These are phyloP conservation scores for Chondrostereum purpureum DNA, from an alignment of 1,284 basidiomycete genomes.

Conservation along the genomic window DNA sequence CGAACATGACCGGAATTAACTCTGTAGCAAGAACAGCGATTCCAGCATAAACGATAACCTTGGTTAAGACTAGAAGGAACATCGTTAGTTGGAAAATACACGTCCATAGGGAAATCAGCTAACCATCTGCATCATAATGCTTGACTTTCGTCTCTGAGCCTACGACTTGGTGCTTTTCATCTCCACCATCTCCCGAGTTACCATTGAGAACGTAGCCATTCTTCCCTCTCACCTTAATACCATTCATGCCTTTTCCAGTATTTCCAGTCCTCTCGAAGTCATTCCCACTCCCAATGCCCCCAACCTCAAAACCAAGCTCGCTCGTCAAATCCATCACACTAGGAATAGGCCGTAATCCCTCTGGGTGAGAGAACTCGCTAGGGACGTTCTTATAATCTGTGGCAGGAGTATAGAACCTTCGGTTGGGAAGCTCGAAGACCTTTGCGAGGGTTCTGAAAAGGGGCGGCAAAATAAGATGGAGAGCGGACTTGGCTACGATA, in stretches of 20 bases:
- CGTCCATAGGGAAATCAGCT: conserved; percentile 18
- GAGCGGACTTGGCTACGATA: conserved; percentile 69
- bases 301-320: conserved; percentile 32
- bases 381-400: conserved; percentile 76
- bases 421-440: conserved; percentile 60
- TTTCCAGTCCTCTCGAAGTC: conserved; percentile 16
- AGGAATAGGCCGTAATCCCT: conserved; percentile 66
- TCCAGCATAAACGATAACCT: conserved; percentile 86
- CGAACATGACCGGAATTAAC: conserved; percentile 62
- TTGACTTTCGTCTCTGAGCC: conserved; percentile 34
- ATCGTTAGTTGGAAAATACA: conserved; percentile 8
- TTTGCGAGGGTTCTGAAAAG: conserved; percentile 70
- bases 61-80: conserved; percentile 66
- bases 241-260: conserved; percentile 15
- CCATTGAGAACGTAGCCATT: conserved; percentile 4
- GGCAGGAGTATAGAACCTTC: conserved; percentile 83
- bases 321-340: conserved; percentile 77
- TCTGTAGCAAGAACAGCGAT: conserved; percentile 69
- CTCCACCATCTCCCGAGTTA: conserved; percentile 4
- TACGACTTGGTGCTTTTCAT: conserved; percentile 10
- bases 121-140: conserved; percentile 85
- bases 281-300: conserved; percentile 33
- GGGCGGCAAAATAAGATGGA: conserved; percentile 74
- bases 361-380: conserved; percentile 34
- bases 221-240: conserved; percentile 10